These are phyloP conservation scores for Fusarium longipes DNA, from an alignment of 2,329 filamentous ascomycete genomes.

Conservation along the genomic window DNA sequence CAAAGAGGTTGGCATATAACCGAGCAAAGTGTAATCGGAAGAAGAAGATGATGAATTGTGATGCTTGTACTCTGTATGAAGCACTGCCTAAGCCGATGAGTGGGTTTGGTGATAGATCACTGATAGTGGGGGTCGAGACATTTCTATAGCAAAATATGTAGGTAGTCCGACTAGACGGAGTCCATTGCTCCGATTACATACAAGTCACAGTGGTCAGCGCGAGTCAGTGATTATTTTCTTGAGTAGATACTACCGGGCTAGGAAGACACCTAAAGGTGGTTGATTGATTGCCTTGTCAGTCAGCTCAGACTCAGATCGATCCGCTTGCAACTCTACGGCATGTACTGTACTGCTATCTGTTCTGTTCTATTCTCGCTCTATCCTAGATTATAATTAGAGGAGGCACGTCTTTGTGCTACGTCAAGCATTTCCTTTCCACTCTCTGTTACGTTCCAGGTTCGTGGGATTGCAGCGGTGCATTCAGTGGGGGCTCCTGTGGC, in stretches of 20 bases:
- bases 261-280: too few species aligned
- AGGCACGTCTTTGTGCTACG: conserved; percentile 6
- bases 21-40: neutral
- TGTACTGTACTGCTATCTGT: neutral
- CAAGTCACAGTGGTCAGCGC: neutral
- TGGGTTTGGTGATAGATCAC: conserved; percentile 20
- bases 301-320: neutral
- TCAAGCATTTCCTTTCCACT: conserved; percentile 19
- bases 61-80: neutral
- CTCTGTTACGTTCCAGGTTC: conserved; percentile 36
- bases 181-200: neutral
- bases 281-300: neutral
- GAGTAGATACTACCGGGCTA: too few species aligned
- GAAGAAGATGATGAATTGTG: neutral
- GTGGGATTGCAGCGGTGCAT: conserved; percentile 33
- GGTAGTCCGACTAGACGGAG: too few species aligned
- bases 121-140: conserved; percentile 11
- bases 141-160: neutral
- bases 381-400: neutral
- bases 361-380: neutral
- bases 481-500: conserved; percentile 1
- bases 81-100: neutral
- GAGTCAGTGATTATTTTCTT: conserved; percentile 2
- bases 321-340: conserved; percentile 1
- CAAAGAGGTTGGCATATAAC: neutral